Evolutionary conservation across 371 early-diverging fungal species (phyloP).

Genomic region (Lichtheimia ramosa): DNA sequence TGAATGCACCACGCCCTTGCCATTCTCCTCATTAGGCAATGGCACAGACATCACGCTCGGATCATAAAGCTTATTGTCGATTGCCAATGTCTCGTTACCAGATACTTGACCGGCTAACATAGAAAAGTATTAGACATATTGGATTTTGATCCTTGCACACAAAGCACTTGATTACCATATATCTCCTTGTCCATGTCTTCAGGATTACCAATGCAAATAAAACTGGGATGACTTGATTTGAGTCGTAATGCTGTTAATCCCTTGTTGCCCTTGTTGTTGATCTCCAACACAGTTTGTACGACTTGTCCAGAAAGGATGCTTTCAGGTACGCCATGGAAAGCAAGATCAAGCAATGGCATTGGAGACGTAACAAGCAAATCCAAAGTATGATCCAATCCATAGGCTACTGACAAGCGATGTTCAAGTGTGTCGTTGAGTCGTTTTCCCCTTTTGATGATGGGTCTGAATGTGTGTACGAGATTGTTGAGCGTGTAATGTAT

Average conservation of each 20-base stretch:
- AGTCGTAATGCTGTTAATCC: constrained; percentile 71
- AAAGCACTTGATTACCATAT: constrained; percentile 24
- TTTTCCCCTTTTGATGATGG: constrained; percentile 69
- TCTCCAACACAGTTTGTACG: constrained; percentile 64
- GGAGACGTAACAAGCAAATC: constrained; percentile 76
- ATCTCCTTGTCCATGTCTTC: constrained; percentile 46
- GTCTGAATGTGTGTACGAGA: constrained; percentile 67
- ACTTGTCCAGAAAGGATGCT: constrained; percentile 85
- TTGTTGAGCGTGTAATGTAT: constrained; percentile 78
- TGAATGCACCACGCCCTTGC: constrained; percentile 58
- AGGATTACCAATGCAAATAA: constrained; percentile 72
- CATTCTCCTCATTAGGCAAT: constrained; percentile 23
- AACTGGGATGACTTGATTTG: constrained; percentile 85
- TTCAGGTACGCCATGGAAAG: constrained; percentile 76
- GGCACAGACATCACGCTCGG: constrained; percentile 45
- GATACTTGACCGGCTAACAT: background rate
- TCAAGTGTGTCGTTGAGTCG: constrained; percentile 77
- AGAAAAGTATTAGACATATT: too few relatives aligned
- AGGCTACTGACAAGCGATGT: constrained; percentile 53
- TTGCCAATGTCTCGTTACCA: constrained; percentile 4
- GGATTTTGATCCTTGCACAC: too few relatives aligned
- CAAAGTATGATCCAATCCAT: constrained; percentile 72
- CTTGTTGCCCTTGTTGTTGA: constrained; percentile 83
- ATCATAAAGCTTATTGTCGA: constrained; percentile 37
- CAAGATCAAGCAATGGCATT: constrained; percentile 83